A percentile compares a stretch with the other conserved stretches of the same genome.
Evolutionary conservation across 2,329 filamentous ascomycete species (phyloP).

Genomic region (Arthrobotrys sinensis): DNA sequence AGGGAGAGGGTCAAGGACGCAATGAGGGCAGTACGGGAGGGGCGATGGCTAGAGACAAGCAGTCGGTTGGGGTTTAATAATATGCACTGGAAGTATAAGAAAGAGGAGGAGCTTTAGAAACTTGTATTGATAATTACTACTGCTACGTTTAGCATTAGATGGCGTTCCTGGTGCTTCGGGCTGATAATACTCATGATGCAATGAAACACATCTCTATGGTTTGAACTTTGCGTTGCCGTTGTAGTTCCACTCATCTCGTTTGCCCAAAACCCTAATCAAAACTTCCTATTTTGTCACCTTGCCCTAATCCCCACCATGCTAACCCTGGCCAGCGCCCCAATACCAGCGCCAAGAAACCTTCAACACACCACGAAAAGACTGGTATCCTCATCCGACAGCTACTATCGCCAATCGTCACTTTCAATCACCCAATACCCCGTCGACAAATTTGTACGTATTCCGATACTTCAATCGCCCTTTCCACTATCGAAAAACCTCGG

Average conservation of each 20-base stretch:
- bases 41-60: constrained; percentile 45
- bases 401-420: constrained; percentile 49
- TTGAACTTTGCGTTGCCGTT: constrained; percentile 36
- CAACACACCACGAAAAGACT: constrained; percentile 58
- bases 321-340: constrained; percentile 18
- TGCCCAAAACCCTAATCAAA: constrained; percentile 59
- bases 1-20: constrained; percentile 31
- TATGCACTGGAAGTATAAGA: constrained; percentile 42
- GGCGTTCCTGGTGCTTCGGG: neutral
- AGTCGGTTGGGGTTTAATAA: constrained; percentile 43
- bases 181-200: constrained; percentile 1
- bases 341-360: constrained; percentile 45
- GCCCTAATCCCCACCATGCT: constrained; percentile 59
- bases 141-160: constrained; percentile 2
- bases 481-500: neutral
- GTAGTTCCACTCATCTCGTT: constrained; percentile 22
- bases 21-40: constrained; percentile 42
- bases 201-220: neutral
- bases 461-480: too few relatives aligned
- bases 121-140: neutral
- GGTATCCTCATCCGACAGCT: constrained; percentile 4
- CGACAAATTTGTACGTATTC: constrained; percentile 56
- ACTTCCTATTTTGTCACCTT: constrained; percentile 35
- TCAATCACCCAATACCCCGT: constrained; percentile 21
- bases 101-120: constrained; percentile 39